Evolutionary conservation across 148 eudicot genomes (phyloP), one percentile per base, ranked within the genome.

Genomic region (Chenopodium album): DNA sequence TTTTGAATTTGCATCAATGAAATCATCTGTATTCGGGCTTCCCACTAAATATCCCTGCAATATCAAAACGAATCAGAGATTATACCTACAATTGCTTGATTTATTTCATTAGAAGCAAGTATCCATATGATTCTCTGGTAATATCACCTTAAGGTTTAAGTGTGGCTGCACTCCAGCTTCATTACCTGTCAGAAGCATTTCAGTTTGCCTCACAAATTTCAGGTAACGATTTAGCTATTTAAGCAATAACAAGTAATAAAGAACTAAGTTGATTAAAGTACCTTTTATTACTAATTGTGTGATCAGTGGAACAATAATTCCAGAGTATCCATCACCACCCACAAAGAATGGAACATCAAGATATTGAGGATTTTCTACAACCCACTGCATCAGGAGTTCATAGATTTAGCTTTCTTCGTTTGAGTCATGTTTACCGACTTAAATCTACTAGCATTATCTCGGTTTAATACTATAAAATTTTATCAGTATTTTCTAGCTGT

Each of bases 11-110:
- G 9, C 5, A 59, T 88, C 88, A 4, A 86, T 85, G 78, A 86
- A 72, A 10, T 9, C 11, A 80, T 91, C 94, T 2, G 92, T 90
- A 14, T 1, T 32, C 3, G 94, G 94, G 76, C 91, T 84, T 79
- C 91, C 90, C 76, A 84, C 84, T 73, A 89, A 63, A 78, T 89
- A 89, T 47, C 92, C 92, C 92, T 89, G 83, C 73, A 78, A 70
- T 60, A 5, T 71, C 50, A 82, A 44, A 75, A 9, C 16, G 29
- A 17, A 29, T 10, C 7, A 56, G 31, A 56, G n/a, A 66, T 29
- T 41, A 52, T 44, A 10, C 19, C 44, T 65, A 26, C 2, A 28
- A 41, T 17, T 28, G 46, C 56, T 52, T 29, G 2, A 54, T 0
- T 50, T 12, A 8, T 52, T 62, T 76, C 66, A 76, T 19, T n/a